Evolutionary conservation across 441 rosid species (phyloP), one percentile per base, ranked within the genome.

Genomic region (Syzygium syzygioides): DNA sequence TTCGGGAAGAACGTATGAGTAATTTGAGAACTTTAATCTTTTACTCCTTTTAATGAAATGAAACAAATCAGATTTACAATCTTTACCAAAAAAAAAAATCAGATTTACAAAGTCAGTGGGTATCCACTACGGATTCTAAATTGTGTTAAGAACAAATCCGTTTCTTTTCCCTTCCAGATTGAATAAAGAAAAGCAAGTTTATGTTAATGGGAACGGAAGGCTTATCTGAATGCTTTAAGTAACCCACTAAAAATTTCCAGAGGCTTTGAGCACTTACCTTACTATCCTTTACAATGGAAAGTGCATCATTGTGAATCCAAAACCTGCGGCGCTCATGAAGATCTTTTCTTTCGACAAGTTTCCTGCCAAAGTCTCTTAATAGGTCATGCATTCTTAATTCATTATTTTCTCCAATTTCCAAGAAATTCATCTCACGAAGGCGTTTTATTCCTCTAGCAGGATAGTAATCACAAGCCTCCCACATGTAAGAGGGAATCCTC

Each of bases 311-410:
- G 13, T 19, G 62, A 55, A 19, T 23, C 90, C 90, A 88, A 50
- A 88, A 11, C 54, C 90, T 88, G 26, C 87, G 64, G 6, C 87
- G 62, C 10, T 66, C 25, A 45, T 1, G 20, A 6, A n/a, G 48
- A 32, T 12, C 85, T n/a, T 11, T 37, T 19, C 34, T 18, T 50
- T 3, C 1, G 26, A 88, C 55, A 4, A 85, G 34, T 4, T 55
- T 85, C 45, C 90, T 64, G 34, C 87, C 90, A 26, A 85, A 26
- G 26, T 88, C 87, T 66, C 53, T 55, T 7, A 66, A 26, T 9
- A n/a, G 83, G 28, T 66, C 23, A 23, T 88, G 71, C 90, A 88
- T 88, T 83, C 87, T 55, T 15, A 88, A 30, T 19, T 32, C 66
- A 23, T 56, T 37, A 18, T 55, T 60, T 6, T 84, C 87, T 9